A percentile compares a stretch with the other conserved stretches of the same genome.
phyloP scores from a whole-genome alignment of 305 asterid genomes.

The Fraxinus sp. region DNA sequence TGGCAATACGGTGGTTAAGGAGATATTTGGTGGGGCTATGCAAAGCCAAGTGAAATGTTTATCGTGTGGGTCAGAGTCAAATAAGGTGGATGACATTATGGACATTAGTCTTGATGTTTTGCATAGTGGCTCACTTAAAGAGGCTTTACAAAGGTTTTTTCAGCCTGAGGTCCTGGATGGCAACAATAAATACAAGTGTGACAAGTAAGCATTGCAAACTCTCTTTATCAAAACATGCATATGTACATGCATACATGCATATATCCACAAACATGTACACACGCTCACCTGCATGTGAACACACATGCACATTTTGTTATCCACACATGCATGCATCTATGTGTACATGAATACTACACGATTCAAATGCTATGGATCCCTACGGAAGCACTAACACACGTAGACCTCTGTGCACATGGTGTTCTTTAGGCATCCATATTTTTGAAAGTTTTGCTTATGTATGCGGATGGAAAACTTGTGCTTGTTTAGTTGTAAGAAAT shows the following conservation, averaged over 20 bases:
- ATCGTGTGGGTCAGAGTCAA: constrained; percentile 92
- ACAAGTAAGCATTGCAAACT: constrained; percentile 51
- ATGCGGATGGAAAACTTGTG: constrained; percentile 31
- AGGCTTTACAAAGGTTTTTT: constrained; percentile 81
- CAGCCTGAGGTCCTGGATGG: constrained; percentile 94
- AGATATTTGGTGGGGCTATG: constrained; percentile 90
- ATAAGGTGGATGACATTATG: constrained; percentile 96
- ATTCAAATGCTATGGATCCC: not conserved
- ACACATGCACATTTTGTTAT: constrained; percentile 1
- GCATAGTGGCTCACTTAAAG: constrained; percentile 77
- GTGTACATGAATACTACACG: not conserved
- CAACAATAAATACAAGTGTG: constrained; percentile 88
- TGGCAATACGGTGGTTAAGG: constrained; percentile 74
- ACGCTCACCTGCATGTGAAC: not conserved
- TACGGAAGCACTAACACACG: too few species aligned
- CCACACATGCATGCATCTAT: not conserved
- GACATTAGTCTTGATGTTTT: constrained; percentile 93
- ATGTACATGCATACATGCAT: constrained; percentile 1
- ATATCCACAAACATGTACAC: not conserved
- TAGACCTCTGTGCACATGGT: not conserved
- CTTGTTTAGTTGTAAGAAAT: constrained; percentile 79
- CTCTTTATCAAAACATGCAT: not conserved
- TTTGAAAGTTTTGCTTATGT: constrained; percentile 20
- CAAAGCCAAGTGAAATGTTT: constrained; percentile 96
- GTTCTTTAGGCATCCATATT: constrained; percentile 11